Conservation (phyloP, 176 grass and related monocot species). For the Rhipidocladum racemiflorum region DNA sequence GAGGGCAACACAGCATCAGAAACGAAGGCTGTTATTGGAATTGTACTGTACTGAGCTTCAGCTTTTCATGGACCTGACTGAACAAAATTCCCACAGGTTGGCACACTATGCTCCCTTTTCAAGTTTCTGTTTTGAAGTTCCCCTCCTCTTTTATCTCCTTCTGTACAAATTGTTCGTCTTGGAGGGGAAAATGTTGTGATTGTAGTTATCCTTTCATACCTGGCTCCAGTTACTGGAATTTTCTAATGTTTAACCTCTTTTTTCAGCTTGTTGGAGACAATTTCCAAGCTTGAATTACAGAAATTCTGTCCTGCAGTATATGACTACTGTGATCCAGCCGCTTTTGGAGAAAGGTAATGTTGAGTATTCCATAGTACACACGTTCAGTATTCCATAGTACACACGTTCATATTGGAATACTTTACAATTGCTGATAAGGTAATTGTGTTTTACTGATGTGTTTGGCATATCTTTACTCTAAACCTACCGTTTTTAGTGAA, state of each 20-base stretch:
- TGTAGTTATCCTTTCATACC: not conserved
- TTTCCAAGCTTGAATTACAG: constrained; percentile 84
- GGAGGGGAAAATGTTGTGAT: not conserved
- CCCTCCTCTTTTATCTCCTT: not conserved
- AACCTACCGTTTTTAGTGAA: not conserved
- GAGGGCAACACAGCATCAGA: constrained; percentile 56
- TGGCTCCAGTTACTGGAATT: not conserved
- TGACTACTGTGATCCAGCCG: constrained; percentile 62
- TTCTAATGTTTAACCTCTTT: constrained; percentile 8
- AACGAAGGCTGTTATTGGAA: constrained; percentile 77
- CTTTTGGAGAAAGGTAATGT: constrained; percentile 88
- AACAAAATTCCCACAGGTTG: constrained; percentile 63
- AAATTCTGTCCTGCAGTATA: constrained; percentile 76
- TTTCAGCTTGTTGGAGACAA: constrained; percentile 81
- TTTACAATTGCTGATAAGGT: constrained; percentile 98
- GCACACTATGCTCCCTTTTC: not conserved
- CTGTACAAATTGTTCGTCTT: not conserved
- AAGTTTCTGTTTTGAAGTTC: not conserved
- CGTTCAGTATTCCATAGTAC: constrained; percentile 63
- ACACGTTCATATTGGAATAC: constrained; percentile 73
- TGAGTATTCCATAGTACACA: constrained; percentile 86
- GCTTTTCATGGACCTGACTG: constrained; percentile 79
- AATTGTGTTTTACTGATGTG: not conserved
- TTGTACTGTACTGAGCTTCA: constrained; percentile 93
- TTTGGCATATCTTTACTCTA: not conserved